Percentiles rank a stretch among this genome's conserved stretches.
Evolutionary conservation across 2,329 filamentous ascomycete species (phyloP).

Genomic region (Paraconiothyrium sp.): DNA sequence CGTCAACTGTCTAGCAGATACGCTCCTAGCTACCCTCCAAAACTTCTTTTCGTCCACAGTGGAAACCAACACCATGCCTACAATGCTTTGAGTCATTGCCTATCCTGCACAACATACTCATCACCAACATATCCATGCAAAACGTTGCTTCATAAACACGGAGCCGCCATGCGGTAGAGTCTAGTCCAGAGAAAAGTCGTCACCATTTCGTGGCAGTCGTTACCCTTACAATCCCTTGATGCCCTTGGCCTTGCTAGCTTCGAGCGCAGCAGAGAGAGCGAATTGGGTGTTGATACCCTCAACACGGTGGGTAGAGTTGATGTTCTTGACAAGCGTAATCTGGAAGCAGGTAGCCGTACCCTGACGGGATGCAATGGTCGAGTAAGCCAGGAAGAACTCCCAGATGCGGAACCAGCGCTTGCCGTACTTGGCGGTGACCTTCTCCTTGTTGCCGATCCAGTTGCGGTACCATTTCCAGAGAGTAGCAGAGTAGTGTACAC

Average conservation of each 20-base stretch:
- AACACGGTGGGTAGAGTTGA: conserved; percentile 85
- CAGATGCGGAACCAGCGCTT: conserved; percentile 95
- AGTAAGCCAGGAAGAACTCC: conserved; percentile 90
- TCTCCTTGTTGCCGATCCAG: conserved; percentile 93
- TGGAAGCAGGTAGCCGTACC: conserved; percentile 87
- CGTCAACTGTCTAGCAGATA: background rate
- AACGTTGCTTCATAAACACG: conserved; percentile 6
- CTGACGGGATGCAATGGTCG: conserved; percentile 84
- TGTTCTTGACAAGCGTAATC: conserved; percentile 87
- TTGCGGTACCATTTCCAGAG: conserved; percentile 99
- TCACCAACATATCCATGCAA: background rate
- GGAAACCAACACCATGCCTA: background rate
- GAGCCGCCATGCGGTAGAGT: conserved; percentile 2
- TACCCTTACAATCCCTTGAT: conserved; percentile 21
- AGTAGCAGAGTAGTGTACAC: conserved; percentile 96
- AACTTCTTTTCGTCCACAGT: background rate
- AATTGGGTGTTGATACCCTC: conserved; percentile 77
- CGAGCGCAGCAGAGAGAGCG: conserved; percentile 72
- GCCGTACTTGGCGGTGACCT: conserved; percentile 94
- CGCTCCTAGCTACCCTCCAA: background rate
- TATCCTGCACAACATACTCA: background rate
- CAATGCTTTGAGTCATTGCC: background rate
- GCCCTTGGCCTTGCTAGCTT: conserved; percentile 54
- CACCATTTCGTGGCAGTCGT: conserved; percentile 4
- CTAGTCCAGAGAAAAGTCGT: conserved; percentile 1